phyloP scores from a whole-genome alignment of 148 eudicot species.

The Bassia scoparia region DNA sequence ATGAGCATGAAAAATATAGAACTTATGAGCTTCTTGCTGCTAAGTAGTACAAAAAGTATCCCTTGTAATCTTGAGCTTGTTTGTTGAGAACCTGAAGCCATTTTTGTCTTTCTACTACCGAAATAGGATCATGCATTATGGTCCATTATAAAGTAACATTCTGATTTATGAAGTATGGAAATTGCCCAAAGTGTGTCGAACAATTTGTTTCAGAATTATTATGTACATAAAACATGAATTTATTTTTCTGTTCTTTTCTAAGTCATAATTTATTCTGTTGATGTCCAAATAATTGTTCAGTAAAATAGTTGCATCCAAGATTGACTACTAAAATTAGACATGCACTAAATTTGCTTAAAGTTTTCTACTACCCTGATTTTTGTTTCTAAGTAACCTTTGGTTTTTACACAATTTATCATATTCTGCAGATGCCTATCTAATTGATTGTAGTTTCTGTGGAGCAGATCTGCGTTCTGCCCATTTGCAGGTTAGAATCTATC shows the following conservation, averaged over 20 bases:
- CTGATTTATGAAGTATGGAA: background rate
- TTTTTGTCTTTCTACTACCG: background rate
- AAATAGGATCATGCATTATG: background rate
- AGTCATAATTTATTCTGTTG: background rate
- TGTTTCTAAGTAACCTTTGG: background rate
- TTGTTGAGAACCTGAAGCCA: background rate
- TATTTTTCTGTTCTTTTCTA: too few species aligned
- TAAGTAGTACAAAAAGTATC: background rate
- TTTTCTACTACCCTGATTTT: too few species aligned
- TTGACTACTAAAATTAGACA: background rate
- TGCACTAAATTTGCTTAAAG: background rate
- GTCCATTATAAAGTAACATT: background rate
- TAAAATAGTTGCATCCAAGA: background rate
- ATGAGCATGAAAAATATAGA: background rate
- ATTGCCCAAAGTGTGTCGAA: background rate
- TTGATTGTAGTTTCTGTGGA: slow-evolving; percentile 89
- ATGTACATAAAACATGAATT: background rate
- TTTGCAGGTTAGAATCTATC: slow-evolving; percentile 56
- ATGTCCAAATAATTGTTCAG: background rate
- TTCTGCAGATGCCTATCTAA: slow-evolving; percentile 81
- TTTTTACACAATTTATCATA: slow-evolving; percentile 3
- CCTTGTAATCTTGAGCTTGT: background rate
- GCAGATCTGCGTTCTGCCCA: slow-evolving; percentile 93
- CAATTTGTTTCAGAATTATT: background rate
- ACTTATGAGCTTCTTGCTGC: background rate